Evolutionary conservation across 2,329 filamentous ascomycete species (phyloP), one percentile per base, ranked within the genome.

Genomic region (Kalmusia sp.): DNA sequence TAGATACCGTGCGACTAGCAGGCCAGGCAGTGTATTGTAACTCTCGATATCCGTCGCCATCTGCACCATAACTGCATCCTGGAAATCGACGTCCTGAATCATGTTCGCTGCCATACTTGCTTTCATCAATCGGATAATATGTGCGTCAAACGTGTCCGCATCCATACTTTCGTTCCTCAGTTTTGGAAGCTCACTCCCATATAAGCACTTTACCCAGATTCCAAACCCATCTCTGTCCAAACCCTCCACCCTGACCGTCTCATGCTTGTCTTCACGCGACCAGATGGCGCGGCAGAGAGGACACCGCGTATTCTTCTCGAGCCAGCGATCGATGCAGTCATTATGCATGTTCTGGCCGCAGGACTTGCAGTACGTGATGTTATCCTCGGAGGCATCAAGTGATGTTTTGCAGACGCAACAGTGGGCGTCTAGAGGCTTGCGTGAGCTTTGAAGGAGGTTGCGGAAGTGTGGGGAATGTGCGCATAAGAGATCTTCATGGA

Each of bases 341-440:
- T 25, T 43, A 22, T 27, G 39, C 11, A 43, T 43, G 24, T 43
- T 43, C 39, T 43, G 22, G 9, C 39, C 21, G 24, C 39, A 43
- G 22, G 19, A 5, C n/a, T 43, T 43, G 24, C 25, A 43, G 15
- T 43, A 27, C 7, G 21, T 28, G 39, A 43, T 43, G 22, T 43
- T 43, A 22, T 43, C 39, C 19, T 43, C 39, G 8, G 25, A 4
- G 19, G 8, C 15, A 14, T 27, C 21, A 21, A 43, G 17, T 19
- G 14, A 6, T 9, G 14, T 17, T 9, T 43, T 6, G 24, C 39
- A 43, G 9, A 43, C 39, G 22, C 39, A 17, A 22, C 39, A 43
- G 7, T 43, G 14, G n/a, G 6, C 6, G 6, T 37, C 33, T 6
- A 37, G 14, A 6, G 33, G 14, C 15, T 37, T 6, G 14, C 33